phyloP scores from a whole-genome alignment of 352 stramenopile genomes.

The Elongisporangium prolatum region DNA sequence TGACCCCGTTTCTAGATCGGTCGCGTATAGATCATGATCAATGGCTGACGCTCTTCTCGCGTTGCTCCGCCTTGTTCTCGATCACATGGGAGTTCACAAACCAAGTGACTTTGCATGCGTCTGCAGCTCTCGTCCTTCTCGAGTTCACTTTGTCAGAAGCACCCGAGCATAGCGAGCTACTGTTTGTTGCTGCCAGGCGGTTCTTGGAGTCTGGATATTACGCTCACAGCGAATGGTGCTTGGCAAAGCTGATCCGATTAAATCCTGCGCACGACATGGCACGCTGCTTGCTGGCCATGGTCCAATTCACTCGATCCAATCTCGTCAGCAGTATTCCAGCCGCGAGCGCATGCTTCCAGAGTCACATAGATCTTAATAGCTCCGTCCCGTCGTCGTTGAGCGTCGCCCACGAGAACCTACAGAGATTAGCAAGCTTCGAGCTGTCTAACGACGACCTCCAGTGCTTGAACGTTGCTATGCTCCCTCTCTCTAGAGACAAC shows the following conservation, averaged over 20 bases:
- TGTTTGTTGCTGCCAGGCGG: conserved; percentile 8
- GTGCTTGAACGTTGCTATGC: conserved; percentile 6
- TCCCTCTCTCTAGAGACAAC: conserved; percentile 3
- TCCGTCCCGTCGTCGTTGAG: not conserved
- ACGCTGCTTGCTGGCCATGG: not conserved
- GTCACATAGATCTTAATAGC: not conserved
- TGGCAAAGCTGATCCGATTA: conserved; percentile 6
- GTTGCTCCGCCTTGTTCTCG: conserved; percentile 9
- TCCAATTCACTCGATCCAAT: not conserved
- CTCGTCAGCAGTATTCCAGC: not conserved
- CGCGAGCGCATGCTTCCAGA: not conserved
- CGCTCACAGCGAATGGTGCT: conserved; percentile 10
- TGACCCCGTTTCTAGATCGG: not conserved
- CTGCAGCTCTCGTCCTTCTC: conserved; percentile 7
- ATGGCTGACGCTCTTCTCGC: conserved; percentile 18
- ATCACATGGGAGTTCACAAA: conserved; percentile 15
- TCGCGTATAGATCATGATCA: conserved; percentile 2
- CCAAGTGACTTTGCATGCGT: conserved; percentile 21
- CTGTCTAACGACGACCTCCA: not conserved
- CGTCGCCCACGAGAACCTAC: not conserved
- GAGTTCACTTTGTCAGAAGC: not conserved
- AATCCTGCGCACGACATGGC: not conserved
- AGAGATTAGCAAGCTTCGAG: not conserved
- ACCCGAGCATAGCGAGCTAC: not conserved
- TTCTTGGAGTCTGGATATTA: conserved; percentile 25